These are phyloP conservation scores for Adiantum capillusveneris DNA, from an alignment of 75 land plant genomes.

Conservation along the genomic window DNA sequence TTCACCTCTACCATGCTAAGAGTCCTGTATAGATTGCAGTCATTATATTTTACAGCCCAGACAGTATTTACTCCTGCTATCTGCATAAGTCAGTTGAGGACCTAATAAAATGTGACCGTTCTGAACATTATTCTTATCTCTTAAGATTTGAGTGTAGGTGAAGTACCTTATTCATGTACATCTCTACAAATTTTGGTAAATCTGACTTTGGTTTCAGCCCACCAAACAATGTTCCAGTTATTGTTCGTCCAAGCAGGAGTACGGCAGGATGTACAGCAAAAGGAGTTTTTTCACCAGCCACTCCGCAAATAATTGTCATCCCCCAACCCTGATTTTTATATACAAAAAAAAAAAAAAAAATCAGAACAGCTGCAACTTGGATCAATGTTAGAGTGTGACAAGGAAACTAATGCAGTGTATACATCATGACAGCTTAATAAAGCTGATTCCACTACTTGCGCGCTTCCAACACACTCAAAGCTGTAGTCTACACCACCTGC, in stretches of 20 bases:
- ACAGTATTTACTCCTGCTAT: too few species aligned
- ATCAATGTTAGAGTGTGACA: neutral
- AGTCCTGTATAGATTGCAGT: too few species aligned
- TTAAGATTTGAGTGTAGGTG: neutral
- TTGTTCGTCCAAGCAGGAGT: constrained; percentile 52
- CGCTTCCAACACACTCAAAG: constrained; percentile 90
- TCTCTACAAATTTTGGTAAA: constrained; percentile 52
- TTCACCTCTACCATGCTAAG: too few species aligned
- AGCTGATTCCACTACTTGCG: constrained; percentile 59
- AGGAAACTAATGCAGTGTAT: constrained; percentile 5
- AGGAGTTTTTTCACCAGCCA: constrained; percentile 57
- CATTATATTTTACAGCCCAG: too few species aligned
- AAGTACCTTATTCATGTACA: constrained; percentile 52
- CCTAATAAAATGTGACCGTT: too few species aligned
- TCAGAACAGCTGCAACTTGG: neutral
- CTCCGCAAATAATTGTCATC: constrained; percentile 68
- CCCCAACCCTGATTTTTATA: constrained; percentile 85
- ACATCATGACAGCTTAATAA: constrained; percentile 73
- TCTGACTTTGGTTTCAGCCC: constrained; percentile 79
- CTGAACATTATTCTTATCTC: too few species aligned
- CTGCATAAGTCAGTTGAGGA: too few species aligned
- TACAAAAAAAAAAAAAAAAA: neutral
- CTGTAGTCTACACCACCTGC: constrained; percentile 85
- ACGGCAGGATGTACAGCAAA: constrained; percentile 54
- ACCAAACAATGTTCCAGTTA: constrained; percentile 64